A percentile compares a stretch with the other conserved stretches of the same genome.
Conservation (phyloP, 257 asterid species). For the Datura wrightii region DNA sequence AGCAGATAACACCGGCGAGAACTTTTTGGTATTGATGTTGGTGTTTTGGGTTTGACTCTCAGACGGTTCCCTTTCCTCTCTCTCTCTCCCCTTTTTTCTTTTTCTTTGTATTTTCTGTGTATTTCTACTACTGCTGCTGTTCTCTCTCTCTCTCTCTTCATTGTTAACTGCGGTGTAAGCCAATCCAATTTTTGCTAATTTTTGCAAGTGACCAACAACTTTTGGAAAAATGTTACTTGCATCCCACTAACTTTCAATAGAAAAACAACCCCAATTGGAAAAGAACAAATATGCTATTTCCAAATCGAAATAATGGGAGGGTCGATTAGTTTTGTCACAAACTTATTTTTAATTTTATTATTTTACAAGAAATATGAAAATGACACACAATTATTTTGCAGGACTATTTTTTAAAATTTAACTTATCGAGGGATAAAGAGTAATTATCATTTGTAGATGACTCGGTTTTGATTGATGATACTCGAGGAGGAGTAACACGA, state of each 20-base stretch:
- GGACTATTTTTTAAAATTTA: too few relatives aligned
- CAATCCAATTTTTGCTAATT: constrained; percentile 21
- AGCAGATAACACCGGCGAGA: constrained; percentile 36
- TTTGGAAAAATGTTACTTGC: constrained; percentile 6
- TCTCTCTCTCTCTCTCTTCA: constrained; percentile 11
- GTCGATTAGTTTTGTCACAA: background rate
- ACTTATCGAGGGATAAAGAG: too few relatives aligned
- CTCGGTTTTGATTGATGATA: too few relatives aligned
- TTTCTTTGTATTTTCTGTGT: constrained; percentile 11
- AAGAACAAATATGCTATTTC: background rate
- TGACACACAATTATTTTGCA: too few relatives aligned
- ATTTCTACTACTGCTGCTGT: constrained; percentile 3
- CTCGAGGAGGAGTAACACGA: too few relatives aligned
- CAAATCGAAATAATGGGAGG: background rate
- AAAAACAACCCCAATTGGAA: background rate
- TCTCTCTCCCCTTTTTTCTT: background rate
- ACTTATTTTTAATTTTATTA: too few relatives aligned
- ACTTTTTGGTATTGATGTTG: constrained; percentile 22
- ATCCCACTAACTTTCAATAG: constrained; percentile 14
- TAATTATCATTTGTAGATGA: too few relatives aligned
- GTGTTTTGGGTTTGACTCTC: constrained; percentile 49
- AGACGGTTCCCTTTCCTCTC: constrained; percentile 39
- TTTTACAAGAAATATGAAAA: too few relatives aligned
- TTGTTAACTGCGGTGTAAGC: constrained; percentile 39
- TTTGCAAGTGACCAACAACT: background rate